Base-by-base conservation (phyloP, 169 alveolate genomes). In the Plasmodium cynomolgi region DNA sequence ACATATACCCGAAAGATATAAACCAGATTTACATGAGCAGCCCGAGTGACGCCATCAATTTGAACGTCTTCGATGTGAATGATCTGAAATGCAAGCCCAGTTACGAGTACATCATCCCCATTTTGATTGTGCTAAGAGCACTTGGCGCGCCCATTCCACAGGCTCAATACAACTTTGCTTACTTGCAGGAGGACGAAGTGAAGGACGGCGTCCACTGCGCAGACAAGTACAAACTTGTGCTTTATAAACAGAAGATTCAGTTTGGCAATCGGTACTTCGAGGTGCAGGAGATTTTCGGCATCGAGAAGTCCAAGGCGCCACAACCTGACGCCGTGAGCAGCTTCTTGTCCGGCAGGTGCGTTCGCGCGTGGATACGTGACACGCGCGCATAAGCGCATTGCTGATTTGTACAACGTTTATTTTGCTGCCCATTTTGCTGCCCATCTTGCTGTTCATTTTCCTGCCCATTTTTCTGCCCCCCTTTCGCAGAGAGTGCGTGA, bases 401-500 rank as follows among this genome's bases (percentile, higher is more conserved):
- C 58, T 47, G 6, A 47, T 47, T 47, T 47, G 58, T 9, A 2
- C 58, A 2, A 9, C 58, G n/a, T 47, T 47, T 13, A 11, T 47
- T 47, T 47, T 47, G 58, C 58, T 0, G 3, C n/a, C 3, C n/a
- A 47, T 13, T 47, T 47, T 47, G 13, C n/a, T 37, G 5, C 58
- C n/a, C n/a, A 11, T 47, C 13, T 47, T 47, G 58, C 58, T 0
- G 3, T 4, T 0, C n/a, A 47, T 13, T 47, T 47, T 47, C 2
- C n/a, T 37, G 5, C 58, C n/a, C 58, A 47, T 9, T 44, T 47
- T 47, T 0, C 3, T 47, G 6, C 58, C 73, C 41, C 39, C 50
- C 26, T 68, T 84, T 72, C 13, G 23, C 1, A 95, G 97, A 44
- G 97, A 95, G 68, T 96, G 98, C 54, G 96, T 96, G 37, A 96